These are phyloP conservation scores for Magnusiomyces ingens DNA, from an alignment of 1,139 yeast genomes.

Conservation along the genomic window DNA sequence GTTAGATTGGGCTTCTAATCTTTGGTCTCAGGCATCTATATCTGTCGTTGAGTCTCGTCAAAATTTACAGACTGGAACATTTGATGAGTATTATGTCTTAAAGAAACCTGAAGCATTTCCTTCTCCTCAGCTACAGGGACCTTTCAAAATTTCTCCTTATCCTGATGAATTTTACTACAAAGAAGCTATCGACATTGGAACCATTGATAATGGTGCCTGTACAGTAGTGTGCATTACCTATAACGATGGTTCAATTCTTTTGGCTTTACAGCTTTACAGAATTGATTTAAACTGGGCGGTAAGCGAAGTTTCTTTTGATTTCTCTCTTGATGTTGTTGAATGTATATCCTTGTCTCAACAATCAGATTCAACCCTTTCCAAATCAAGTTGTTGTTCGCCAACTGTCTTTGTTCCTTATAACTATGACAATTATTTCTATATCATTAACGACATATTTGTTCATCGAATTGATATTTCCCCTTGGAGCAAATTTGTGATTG, in stretches of 20 bases:
- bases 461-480: constrained; percentile 21
- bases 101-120: constrained; percentile 19
- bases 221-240: constrained; percentile 18
- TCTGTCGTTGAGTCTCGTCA: constrained; percentile 21
- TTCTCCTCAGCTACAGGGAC: constrained; percentile 41
- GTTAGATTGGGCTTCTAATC: constrained; percentile 26
- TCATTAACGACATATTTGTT: constrained; percentile 5
- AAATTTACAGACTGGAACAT: constrained; percentile 17
- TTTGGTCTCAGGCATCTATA: constrained; percentile 24
- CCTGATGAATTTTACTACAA: constrained; percentile 43
- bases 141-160: constrained; percentile 45
- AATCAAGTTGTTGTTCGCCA: background rate
- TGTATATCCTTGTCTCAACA: constrained; percentile 6
- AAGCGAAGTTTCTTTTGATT: constrained; percentile 6
- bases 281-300: constrained; percentile 24
- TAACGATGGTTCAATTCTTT: constrained; percentile 26
- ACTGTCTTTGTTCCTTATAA: constrained; percentile 3
- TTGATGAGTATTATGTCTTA: constrained; percentile 20
- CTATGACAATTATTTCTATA: background rate
- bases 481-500: constrained; percentile 25
- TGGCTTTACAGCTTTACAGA: constrained; percentile 24
- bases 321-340: constrained; percentile 12
- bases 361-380: too few relatives aligned
- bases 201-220: constrained; percentile 28
- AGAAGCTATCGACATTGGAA: constrained; percentile 35